These are phyloP conservation scores for Pleurotus giganteus DNA, from an alignment of 768 basidiomycete genomes.

Conservation along the genomic window DNA sequence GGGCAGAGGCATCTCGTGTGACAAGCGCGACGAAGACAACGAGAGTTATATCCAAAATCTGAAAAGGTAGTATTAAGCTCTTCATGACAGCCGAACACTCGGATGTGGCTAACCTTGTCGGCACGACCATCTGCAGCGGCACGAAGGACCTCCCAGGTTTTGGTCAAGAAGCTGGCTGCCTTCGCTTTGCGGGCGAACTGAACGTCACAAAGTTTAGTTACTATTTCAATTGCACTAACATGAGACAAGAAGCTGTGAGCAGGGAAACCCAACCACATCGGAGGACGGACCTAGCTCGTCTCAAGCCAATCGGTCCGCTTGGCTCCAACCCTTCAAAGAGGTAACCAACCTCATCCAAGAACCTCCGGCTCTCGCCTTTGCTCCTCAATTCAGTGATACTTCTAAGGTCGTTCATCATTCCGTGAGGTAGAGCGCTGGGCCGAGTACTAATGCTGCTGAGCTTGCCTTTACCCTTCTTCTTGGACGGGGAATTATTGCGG, in stretches of 20 bases:
- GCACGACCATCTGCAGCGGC: constrained; percentile 62
- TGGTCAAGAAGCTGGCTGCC: constrained; percentile 67
- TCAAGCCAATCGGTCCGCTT: constrained; percentile 49
- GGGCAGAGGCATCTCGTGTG: constrained; percentile 53
- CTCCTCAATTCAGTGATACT: constrained; percentile 79
- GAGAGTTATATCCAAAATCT: constrained; percentile 68
- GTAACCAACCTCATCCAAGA: constrained; percentile 84
- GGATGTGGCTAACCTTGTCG: constrained; percentile 36
- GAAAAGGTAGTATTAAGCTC: not conserved
- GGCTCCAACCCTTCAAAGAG: constrained; percentile 75
- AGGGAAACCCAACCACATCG: not conserved
- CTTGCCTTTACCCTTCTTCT: constrained; percentile 34
- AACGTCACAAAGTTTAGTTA: constrained; percentile 65
- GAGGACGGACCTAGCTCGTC: constrained; percentile 58
- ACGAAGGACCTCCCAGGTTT: constrained; percentile 66
- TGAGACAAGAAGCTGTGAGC: not conserved
- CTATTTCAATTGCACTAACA: constrained; percentile 71
- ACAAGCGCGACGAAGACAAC: constrained; percentile 62
- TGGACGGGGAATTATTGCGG: constrained; percentile 32
- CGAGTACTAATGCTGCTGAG: constrained; percentile 24
- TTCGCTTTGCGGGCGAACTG: constrained; percentile 82
- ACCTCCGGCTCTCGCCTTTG: constrained; percentile 77
- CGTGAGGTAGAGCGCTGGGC: constrained; percentile 38
- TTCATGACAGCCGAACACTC: not conserved
- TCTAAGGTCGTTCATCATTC: constrained; percentile 72